phyloP scores from a whole-genome alignment of 805 yeast species.

The Peterozyma toletana region DNA sequence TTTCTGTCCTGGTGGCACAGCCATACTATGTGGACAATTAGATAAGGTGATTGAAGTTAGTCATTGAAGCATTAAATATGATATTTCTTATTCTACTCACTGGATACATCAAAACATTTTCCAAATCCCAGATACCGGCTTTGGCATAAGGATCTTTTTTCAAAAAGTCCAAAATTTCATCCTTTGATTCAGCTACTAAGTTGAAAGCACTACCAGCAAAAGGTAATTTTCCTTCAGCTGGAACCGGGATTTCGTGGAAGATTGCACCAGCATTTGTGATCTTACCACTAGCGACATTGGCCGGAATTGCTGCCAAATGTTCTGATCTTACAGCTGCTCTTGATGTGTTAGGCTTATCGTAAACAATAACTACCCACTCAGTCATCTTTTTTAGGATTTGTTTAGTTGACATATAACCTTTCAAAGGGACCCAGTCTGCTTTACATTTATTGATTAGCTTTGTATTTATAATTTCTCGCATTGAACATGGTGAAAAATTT shows the following conservation, averaged over 20 bases:
- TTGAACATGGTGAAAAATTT: too few species aligned
- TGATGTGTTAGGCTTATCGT: conserved; percentile 54
- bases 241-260: conserved; percentile 31
- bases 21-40: too few species aligned
- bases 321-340: conserved; percentile 36
- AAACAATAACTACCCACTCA: conserved; percentile 66
- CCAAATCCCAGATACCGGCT: conserved; percentile 73
- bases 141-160: conserved; percentile 55
- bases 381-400: conserved; percentile 22
- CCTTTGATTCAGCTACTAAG: conserved; percentile 54
- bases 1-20: too few species aligned
- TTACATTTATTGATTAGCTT: too few species aligned
- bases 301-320: conserved; percentile 45
- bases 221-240: conserved; percentile 29
- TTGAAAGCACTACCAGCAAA: conserved; percentile 68
- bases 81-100: conserved; percentile 2
- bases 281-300: conserved; percentile 30
- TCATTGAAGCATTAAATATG: too few species aligned
- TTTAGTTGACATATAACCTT: too few species aligned
- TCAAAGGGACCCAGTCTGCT: too few species aligned
- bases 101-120: conserved; percentile 53
- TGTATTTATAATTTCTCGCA: too few species aligned
- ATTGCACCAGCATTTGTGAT: conserved; percentile 47
- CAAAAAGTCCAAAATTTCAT: conserved; percentile 59
- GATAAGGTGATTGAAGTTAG: too few species aligned